Evolutionary conservation across 345 rosid species (phyloP).

Genomic region (Populus pruinosa): DNA sequence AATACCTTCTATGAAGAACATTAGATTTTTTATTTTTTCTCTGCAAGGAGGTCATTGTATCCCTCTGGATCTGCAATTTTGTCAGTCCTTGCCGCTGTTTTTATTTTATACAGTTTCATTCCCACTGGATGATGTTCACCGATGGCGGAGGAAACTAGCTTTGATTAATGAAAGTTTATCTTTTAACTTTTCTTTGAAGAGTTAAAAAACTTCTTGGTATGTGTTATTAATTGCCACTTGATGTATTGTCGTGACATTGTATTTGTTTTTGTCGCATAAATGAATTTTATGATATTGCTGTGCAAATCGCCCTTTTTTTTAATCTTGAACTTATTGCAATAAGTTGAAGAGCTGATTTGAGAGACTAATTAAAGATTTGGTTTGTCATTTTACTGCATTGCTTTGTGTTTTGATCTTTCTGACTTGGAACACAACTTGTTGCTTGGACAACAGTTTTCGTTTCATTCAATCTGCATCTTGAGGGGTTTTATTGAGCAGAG

Average conservation of each 20-base stretch:
- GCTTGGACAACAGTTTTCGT: not conserved
- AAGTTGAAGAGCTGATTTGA: too few relatives aligned
- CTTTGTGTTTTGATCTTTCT: not conserved
- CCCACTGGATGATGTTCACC: not conserved
- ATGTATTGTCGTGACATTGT: not conserved
- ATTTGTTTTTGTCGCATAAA: not conserved
- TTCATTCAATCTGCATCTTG: not conserved
- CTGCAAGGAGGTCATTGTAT: not conserved
- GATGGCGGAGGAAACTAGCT: not conserved
- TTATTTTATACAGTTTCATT: not conserved
- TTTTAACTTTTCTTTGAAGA: not conserved
- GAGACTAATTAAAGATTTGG: not conserved
- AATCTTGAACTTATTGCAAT: too few relatives aligned
- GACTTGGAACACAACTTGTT: not conserved
- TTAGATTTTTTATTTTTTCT: not conserved
- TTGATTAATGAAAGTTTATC: not conserved
- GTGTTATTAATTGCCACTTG: not conserved
- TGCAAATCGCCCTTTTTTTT: not conserved
- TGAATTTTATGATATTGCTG: not conserved
- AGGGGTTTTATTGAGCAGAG: not conserved
- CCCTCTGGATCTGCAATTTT: not conserved
- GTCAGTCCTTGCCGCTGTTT: not conserved
- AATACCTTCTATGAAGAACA: slow-evolving; percentile 9
- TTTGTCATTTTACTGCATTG: not conserved
- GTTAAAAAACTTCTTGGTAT: not conserved